phyloP scores from a whole-genome alignment of 139 green algal genomes.

The Yamagishiella unicocca region DNA sequence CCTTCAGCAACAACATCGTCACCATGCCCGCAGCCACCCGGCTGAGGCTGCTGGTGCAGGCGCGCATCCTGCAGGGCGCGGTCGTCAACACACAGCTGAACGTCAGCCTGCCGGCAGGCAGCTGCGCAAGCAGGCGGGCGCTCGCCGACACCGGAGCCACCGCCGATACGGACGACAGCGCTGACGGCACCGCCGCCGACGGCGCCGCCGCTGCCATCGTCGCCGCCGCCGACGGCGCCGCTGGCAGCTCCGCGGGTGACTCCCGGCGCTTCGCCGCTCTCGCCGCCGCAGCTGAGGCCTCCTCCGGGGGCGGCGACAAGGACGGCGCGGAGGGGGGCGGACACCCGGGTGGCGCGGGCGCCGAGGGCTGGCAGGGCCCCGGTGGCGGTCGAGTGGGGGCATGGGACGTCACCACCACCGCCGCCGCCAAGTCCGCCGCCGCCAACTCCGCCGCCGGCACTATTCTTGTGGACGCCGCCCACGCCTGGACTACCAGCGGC shows the following conservation, averaged over 20 bases:
- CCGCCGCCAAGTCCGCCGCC: not conserved
- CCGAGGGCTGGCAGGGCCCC: not conserved
- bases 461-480: not conserved
- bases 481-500: no score
- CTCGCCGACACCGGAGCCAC: not conserved
- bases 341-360: not conserved
- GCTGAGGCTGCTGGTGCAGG: constrained; percentile 4
- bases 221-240: not conserved
- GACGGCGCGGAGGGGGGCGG: not conserved
- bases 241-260: not conserved
- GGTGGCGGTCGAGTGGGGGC: not conserved
- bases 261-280: not conserved
- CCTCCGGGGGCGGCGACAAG: not conserved
- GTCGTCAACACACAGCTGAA: constrained; percentile 11
- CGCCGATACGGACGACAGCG: not conserved
- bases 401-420: not conserved
- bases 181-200: not conserved
- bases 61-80: constrained; percentile 36
- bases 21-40: not conserved
- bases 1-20: constrained; percentile 48
- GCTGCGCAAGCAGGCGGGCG: no score
- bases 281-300: not conserved
- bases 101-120: not conserved
- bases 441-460: not conserved
- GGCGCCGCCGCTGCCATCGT: not conserved